phyloP scores from a whole-genome alignment of 2,329 filamentous ascomycete species.

The Plectosphaerella plurivora region DNA sequence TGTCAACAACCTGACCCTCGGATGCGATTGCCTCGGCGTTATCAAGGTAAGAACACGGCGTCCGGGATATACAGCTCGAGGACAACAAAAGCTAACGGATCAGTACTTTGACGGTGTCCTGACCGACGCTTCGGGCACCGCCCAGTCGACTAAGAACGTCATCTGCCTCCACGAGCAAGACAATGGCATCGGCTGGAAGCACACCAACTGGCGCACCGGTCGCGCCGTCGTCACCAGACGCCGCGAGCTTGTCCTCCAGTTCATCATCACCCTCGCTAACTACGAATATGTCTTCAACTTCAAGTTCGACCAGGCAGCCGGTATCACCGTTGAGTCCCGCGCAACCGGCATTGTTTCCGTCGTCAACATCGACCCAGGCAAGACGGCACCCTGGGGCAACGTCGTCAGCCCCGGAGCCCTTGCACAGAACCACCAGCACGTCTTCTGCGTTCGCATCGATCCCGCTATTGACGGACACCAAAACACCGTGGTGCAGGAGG shows the following conservation, averaged over 20 bases:
- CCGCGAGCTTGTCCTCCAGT: conserved; percentile 4
- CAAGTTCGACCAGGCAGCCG: conserved; percentile 60
- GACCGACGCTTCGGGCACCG: conserved; percentile 19
- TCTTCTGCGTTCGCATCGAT: conserved; percentile 48
- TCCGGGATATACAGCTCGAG: accelerated
- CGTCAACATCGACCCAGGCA: conserved; percentile 29
- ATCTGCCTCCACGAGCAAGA: conserved; percentile 68
- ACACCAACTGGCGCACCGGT: conserved; percentile 63
- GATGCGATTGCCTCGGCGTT: conserved; percentile 64
- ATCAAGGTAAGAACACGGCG: conserved; percentile 28
- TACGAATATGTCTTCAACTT: conserved; percentile 68
- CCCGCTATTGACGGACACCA: conserved; percentile 47
- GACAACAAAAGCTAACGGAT: neutral
- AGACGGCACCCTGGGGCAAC: conserved; percentile 40
- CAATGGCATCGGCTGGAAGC: conserved; percentile 65
- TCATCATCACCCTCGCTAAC: conserved; percentile 45
- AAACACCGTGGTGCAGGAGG: conserved; percentile 34
- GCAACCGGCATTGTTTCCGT: conserved; percentile 61
- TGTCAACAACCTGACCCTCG: conserved; percentile 62
- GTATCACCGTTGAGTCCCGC: conserved; percentile 55
- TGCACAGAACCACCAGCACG: conserved; percentile 53
- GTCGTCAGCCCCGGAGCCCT: conserved; percentile 47
- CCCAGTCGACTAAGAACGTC: conserved; percentile 36
- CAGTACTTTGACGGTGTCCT: conserved; percentile 17
- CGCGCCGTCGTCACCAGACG: conserved; percentile 51